phyloP scores from a whole-genome alignment of 768 basidiomycete genomes.

The Mycena kentingensis region DNA sequence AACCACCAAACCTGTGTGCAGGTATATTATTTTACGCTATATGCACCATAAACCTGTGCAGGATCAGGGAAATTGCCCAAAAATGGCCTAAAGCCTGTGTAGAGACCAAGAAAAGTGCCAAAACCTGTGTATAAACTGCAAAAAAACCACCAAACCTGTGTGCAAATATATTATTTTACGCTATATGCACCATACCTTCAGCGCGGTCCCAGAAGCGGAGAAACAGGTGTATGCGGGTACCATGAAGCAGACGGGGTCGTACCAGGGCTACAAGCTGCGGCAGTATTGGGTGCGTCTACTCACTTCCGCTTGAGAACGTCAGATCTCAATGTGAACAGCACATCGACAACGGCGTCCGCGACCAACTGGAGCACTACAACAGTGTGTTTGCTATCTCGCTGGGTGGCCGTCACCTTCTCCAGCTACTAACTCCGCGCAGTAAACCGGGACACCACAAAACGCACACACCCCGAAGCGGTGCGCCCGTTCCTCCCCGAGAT shows the following conservation, averaged over 20 bases:
- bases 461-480: constrained; percentile 50
- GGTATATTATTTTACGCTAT: too few relatives aligned
- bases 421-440: constrained; percentile 36
- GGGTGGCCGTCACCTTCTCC: too few relatives aligned
- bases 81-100: too few relatives aligned
- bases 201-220: constrained; percentile 42
- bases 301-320: neutral
- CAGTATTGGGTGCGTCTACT: constrained; percentile 50
- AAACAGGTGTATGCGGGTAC: constrained; percentile 42
- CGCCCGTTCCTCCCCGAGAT: constrained; percentile 57
- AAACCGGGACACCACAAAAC: constrained; percentile 49
- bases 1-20: too few relatives aligned
- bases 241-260: constrained; percentile 47
- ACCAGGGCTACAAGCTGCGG: constrained; percentile 57
- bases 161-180: too few relatives aligned
- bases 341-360: constrained; percentile 61
- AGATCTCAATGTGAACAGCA: too few relatives aligned
- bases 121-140: too few relatives aligned
- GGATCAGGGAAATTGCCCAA: too few relatives aligned
- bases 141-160: too few relatives aligned
- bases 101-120: too few relatives aligned
- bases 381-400: constrained; percentile 38
- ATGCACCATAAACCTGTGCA: too few relatives aligned
- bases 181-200: too few relatives aligned
- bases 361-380: constrained; percentile 67